Conservation (phyloP, 179 eudicot species). For the Gypsophila paniculata region DNA sequence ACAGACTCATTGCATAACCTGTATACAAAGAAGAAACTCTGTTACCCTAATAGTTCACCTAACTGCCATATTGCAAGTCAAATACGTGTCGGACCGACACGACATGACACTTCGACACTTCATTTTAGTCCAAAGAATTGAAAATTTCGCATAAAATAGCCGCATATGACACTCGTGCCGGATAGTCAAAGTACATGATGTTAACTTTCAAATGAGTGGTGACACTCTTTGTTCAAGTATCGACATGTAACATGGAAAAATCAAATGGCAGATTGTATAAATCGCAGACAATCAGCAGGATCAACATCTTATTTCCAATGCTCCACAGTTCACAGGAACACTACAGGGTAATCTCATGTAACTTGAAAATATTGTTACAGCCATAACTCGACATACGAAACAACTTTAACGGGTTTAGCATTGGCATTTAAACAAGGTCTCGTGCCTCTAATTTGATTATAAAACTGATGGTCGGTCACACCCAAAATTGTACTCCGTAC, state of each 20-base stretch:
- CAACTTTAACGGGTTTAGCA: slow-evolving; percentile 18
- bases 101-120: too few species aligned
- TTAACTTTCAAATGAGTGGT: too few species aligned
- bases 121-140: too few species aligned
- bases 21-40: too few species aligned
- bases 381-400: slow-evolving; percentile 21
- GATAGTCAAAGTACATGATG: too few species aligned
- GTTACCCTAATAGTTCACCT: too few species aligned
- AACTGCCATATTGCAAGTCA: too few species aligned
- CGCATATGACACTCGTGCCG: too few species aligned
- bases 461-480: slow-evolving; percentile 21
- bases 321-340: slow-evolving; percentile 6
- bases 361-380: slow-evolving; percentile 19
- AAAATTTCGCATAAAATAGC: too few species aligned
- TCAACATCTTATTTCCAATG: slow-evolving; percentile 11
- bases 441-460: slow-evolving; percentile 18
- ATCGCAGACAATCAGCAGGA: not conserved
- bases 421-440: slow-evolving; percentile 11
- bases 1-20: too few species aligned
- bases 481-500: slow-evolving; percentile 23
- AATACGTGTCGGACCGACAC: too few species aligned
- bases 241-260: not conserved
- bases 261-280: too few species aligned
- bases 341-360: slow-evolving; percentile 7
- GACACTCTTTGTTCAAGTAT: not conserved